Evolutionary conservation across 345 rosid species (phyloP).

Genomic region (Zanthoxylum bungeanum): DNA sequence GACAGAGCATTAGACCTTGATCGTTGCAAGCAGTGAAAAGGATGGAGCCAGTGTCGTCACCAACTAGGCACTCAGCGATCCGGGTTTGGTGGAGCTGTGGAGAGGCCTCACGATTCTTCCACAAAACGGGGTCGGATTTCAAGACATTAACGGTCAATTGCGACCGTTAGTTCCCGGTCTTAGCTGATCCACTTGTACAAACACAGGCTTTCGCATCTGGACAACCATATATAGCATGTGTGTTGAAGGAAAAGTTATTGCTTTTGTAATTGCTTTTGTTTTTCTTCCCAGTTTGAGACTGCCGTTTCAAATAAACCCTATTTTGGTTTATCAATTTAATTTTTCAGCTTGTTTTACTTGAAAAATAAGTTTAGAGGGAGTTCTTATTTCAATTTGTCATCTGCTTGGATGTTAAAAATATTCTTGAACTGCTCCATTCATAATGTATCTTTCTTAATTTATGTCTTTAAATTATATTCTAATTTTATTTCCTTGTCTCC

Average conservation of each 20-base stretch:
- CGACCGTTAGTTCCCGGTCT: constrained; percentile 71
- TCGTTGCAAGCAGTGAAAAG: constrained; percentile 76
- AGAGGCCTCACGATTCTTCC: constrained; percentile 37
- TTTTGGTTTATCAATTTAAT: not conserved
- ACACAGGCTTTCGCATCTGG: constrained; percentile 65
- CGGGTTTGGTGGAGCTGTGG: constrained; percentile 42
- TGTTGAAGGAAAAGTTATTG: not conserved
- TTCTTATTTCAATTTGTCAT: not conserved
- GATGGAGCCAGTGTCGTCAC: constrained; percentile 68
- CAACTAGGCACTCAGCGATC: constrained; percentile 68
- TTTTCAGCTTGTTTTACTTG: not conserved
- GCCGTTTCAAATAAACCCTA: not conserved
- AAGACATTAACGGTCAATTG: constrained; percentile 59
- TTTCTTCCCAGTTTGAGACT: not conserved
- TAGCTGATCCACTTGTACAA: constrained; percentile 59
- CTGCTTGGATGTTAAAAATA: too few relatives aligned
- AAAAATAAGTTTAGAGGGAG: not conserved
- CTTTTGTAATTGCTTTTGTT: constrained; percentile 9
- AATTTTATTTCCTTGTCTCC: not conserved
- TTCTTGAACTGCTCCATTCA: not conserved
- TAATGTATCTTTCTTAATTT: not conserved
- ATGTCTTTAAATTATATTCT: constrained; percentile 2
- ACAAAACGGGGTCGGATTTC: constrained; percentile 40
- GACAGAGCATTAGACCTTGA: constrained; percentile 42
- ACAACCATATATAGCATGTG: constrained; percentile 11